Percentiles rank a stretch among this genome's conserved stretches.
phyloP scores from a whole-genome alignment of 805 yeast genomes.

The Nakazawaea siamensis region DNA sequence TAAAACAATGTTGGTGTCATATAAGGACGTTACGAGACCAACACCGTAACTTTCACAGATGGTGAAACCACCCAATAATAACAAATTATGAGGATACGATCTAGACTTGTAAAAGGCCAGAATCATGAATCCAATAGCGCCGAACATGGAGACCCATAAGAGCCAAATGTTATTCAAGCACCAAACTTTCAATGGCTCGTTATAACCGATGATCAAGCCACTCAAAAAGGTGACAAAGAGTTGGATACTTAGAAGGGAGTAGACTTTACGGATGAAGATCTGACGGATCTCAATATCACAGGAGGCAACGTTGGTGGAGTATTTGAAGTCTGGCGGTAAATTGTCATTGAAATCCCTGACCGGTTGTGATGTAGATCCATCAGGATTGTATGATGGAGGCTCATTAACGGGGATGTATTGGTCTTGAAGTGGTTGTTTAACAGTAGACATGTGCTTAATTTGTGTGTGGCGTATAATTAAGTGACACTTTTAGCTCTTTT shows the following conservation, averaged over 20 bases:
- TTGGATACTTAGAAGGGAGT: slow-evolving; percentile 61
- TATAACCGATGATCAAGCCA: slow-evolving; percentile 41
- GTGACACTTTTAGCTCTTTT: background rate
- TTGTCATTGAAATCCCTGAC: slow-evolving; percentile 13
- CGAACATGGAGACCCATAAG: slow-evolving; percentile 45
- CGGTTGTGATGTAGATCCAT: slow-evolving; percentile 5
- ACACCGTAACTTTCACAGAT: slow-evolving; percentile 65
- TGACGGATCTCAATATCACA: slow-evolving; percentile 73
- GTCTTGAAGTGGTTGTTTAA: background rate
- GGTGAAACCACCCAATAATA: slow-evolving; percentile 60
- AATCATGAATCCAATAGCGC: slow-evolving; percentile 56
- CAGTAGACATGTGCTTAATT: background rate
- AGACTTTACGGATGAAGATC: slow-evolving; percentile 72
- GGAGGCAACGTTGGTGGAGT: slow-evolving; percentile 65
- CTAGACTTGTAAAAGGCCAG: slow-evolving; percentile 57
- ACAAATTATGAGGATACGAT: slow-evolving; percentile 59
- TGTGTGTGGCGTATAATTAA: too few species aligned
- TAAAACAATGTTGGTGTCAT: slow-evolving; percentile 55
- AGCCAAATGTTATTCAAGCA: slow-evolving; percentile 52
- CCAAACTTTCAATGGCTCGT: slow-evolving; percentile 41
- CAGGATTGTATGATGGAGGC: slow-evolving; percentile 9
- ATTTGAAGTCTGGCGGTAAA: slow-evolving; percentile 74
- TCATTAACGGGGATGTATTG: slow-evolving; percentile 8
- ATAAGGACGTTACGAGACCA: slow-evolving; percentile 57
- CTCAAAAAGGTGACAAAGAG: slow-evolving; percentile 51